phyloP scores from a whole-genome alignment of 192 early-diverging fungal genomes.

The Mortierella hygrophila region DNA sequence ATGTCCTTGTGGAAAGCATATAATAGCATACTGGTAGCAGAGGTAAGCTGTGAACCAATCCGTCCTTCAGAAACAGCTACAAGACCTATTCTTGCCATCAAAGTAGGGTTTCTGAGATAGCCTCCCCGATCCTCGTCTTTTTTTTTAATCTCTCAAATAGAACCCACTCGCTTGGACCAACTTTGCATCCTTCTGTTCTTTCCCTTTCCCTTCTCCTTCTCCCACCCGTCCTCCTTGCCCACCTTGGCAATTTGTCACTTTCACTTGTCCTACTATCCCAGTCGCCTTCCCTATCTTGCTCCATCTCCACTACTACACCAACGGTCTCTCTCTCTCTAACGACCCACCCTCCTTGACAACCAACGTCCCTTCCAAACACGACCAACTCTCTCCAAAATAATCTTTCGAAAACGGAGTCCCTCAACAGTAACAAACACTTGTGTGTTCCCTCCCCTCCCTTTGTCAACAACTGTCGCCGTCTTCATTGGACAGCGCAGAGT shows the following conservation, averaged over 20 bases:
- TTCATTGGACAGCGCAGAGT: neutral
- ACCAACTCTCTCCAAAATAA: neutral
- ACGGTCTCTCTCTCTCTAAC: neutral
- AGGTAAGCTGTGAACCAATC: no score
- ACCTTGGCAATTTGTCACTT: neutral
- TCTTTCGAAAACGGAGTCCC: neutral
- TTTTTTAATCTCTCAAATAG: neutral
- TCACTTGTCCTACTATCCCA: neutral
- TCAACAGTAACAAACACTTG: neutral
- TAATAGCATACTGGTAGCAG: no score
- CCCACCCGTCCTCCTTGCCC: neutral
- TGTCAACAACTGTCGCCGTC: neutral
- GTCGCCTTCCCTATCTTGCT: neutral
- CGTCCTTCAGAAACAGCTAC: no score
- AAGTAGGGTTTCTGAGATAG: neutral
- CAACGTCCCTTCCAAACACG: neutral
- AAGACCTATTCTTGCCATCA: neutral
- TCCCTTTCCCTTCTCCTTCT: neutral
- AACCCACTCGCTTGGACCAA: neutral
- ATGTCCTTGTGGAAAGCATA: no score
- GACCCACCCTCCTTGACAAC: neutral
- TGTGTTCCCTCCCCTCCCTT: neutral
- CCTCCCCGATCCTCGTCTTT: neutral
- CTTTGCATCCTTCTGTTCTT: neutral
- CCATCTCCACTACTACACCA: neutral